Conservation (phyloP, 2,329 filamentous ascomycete species). For the Emericellopsis atlantica region DNA sequence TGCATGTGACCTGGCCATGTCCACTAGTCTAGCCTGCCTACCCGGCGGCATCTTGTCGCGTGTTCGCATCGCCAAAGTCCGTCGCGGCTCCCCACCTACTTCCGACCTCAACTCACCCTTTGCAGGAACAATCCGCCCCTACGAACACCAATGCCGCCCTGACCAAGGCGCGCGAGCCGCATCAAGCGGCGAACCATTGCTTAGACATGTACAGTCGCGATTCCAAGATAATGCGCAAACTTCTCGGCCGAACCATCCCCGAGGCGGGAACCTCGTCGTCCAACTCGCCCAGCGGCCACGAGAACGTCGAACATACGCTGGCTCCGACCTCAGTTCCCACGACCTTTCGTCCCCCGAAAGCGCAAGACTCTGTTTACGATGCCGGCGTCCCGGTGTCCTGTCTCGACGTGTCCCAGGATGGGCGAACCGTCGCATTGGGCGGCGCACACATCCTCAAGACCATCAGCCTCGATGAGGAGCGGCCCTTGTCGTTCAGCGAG, state of each 20-base stretch:
- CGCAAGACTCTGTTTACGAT: constrained; percentile 41
- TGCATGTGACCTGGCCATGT: too few relatives aligned
- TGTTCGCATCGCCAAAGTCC: too few relatives aligned
- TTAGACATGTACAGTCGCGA: constrained; percentile 37
- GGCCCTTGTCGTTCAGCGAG: constrained; percentile 31
- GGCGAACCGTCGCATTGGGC: constrained; percentile 41
- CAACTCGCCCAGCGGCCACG: constrained; percentile 31
- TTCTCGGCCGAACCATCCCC: constrained; percentile 35
- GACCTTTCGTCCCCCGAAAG: constrained; percentile 37
- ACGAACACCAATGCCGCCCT: too few relatives aligned
- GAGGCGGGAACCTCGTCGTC: constrained; percentile 8
- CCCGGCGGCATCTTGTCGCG: too few relatives aligned
- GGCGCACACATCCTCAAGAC: constrained; percentile 50
- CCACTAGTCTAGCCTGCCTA: too few relatives aligned
- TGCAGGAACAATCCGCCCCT: too few relatives aligned
- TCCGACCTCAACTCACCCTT: too few relatives aligned
- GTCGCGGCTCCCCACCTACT: too few relatives aligned
- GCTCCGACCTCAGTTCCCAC: constrained; percentile 22
- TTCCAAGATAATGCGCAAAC: constrained; percentile 46
- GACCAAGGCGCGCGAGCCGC: too few relatives aligned
- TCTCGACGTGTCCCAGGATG: constrained; percentile 46
- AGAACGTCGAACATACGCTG: constrained; percentile 25
- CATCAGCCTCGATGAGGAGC: constrained; percentile 36
- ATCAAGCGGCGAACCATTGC: too few relatives aligned
- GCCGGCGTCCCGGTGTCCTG: constrained; percentile 41